These are phyloP conservation scores for Metarhizium anisopliae DNA, from an alignment of 2,329 filamentous ascomycete species.

Conservation along the genomic window DNA sequence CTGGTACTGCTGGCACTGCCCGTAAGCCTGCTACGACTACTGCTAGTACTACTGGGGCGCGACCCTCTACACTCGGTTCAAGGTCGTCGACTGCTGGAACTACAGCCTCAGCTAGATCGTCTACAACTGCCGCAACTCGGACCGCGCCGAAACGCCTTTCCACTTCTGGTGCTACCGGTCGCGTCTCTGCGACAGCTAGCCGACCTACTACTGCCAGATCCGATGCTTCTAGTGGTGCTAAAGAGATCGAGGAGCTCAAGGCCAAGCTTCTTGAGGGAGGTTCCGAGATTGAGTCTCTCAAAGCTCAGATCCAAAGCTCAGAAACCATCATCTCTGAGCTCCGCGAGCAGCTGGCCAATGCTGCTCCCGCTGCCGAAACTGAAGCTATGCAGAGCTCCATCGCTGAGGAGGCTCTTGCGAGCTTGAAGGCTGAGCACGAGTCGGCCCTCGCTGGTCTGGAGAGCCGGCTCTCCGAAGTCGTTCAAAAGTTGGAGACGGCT, in stretches of 20 bases:
- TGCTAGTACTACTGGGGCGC: conserved; percentile 26
- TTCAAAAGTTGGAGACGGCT: conserved; percentile 41
- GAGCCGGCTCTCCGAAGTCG: conserved; percentile 36
- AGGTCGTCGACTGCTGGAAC: conserved; percentile 20
- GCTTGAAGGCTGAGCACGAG: conserved; percentile 41
- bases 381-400: conserved; percentile 27
- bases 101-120: conserved; percentile 23
- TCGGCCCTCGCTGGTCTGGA: conserved; percentile 37
- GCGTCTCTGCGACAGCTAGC: conserved; percentile 12
- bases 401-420: conserved; percentile 35
- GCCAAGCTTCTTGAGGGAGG: conserved; percentile 50
- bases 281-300: conserved; percentile 46
- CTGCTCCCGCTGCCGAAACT: conserved; percentile 27
- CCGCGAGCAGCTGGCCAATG: conserved; percentile 39
- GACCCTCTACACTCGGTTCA: conserved; percentile 22
- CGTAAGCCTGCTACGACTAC: conserved; percentile 25
- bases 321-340: conserved; percentile 48
- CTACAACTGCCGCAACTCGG: conserved; percentile 20
- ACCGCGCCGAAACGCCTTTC: conserved; percentile 50
- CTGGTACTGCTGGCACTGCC: conserved; percentile 20
- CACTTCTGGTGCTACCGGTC: conserved; percentile 26
- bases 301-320: conserved; percentile 45
- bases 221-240: conserved; percentile 34
- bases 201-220: conserved; percentile 27
- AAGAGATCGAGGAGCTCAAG: conserved; percentile 53